Evolutionary conservation across 2,329 filamentous ascomycete species (phyloP).

Genomic region (Cytospora paraplurivora): DNA sequence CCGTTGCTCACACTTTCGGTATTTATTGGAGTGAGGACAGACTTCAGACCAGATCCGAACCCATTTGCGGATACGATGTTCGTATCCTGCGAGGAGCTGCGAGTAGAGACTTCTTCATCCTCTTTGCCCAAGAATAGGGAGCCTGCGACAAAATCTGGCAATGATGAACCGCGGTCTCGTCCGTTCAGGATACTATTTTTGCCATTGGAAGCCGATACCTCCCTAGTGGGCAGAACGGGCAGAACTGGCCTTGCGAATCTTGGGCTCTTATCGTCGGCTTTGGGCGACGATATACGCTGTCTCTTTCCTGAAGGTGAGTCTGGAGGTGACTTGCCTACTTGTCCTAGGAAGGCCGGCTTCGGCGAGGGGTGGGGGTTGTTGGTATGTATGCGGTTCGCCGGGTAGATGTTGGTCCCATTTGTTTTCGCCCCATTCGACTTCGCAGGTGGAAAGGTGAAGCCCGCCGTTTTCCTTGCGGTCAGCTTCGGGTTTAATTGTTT

Average conservation of each 20-base stretch:
- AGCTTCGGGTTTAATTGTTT: constrained; percentile 25
- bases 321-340: constrained; percentile 1
- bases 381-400: constrained; percentile 5
- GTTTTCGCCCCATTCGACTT: constrained; percentile 1
- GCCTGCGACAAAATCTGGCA: constrained; percentile 8
- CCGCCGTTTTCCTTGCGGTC: constrained; percentile 26
- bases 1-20: constrained; percentile 4
- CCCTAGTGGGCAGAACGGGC: constrained; percentile 9
- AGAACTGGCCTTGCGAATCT: constrained; percentile 14
- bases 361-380: constrained; percentile 12
- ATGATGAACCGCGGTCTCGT: constrained; percentile 3
- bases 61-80: not conserved
- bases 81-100: constrained; percentile 3
- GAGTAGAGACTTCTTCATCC: not conserved
- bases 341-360: constrained; percentile 6
- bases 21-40: constrained; percentile 1
- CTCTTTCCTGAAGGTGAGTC: constrained; percentile 23
- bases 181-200: not conserved
- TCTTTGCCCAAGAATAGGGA: not conserved
- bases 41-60: not conserved
- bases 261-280: constrained; percentile 6
- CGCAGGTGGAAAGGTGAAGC: constrained; percentile 12
- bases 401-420: constrained; percentile 3
- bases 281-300: constrained; percentile 23
- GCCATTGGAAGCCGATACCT: constrained; percentile 3